Evolutionary conservation across 2,329 filamentous ascomycete species (phyloP).

Genomic region (Tolypocladium tundrense): DNA sequence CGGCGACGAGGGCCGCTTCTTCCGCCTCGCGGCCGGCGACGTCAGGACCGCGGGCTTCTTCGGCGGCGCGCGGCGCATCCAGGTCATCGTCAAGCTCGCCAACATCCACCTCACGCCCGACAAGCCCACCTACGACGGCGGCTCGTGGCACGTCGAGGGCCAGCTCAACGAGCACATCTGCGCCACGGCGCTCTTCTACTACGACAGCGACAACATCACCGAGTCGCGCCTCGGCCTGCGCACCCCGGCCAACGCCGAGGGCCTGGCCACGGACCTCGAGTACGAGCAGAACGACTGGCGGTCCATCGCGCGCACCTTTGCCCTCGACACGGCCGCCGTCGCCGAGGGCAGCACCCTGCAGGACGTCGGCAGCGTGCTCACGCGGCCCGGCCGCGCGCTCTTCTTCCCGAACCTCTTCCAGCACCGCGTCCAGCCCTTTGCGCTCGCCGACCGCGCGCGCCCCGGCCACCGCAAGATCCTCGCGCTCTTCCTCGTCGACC

Average conservation of each 20-base stretch:
- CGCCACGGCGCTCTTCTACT: conserved; percentile 53
- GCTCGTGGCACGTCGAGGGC: conserved; percentile 46
- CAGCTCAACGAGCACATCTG: conserved; percentile 52
- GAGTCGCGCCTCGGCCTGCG: conserved; percentile 40
- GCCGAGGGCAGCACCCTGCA: conserved; percentile 13
- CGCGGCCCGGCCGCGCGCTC: conserved; percentile 36
- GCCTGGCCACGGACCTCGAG: conserved; percentile 9
- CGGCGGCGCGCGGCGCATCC: conserved; percentile 27
- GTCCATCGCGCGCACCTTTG: conserved; percentile 24
- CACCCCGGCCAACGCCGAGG: conserved; percentile 23
- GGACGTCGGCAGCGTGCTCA: conserved; percentile 35
- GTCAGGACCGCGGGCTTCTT: conserved; percentile 20
- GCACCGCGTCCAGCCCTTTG: conserved; percentile 41
- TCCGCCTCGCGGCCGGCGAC: conserved; percentile 5
- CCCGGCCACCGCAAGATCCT: conserved; percentile 50
- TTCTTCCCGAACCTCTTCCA: conserved; percentile 46
- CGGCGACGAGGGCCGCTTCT: background rate
- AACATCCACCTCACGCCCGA: conserved; percentile 51
- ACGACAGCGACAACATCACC: conserved; percentile 50
- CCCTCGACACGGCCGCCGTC: conserved; percentile 8
- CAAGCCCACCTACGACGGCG: conserved; percentile 41
- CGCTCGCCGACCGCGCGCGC: conserved; percentile 36
- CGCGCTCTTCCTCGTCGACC: conserved; percentile 52
- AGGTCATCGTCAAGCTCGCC: conserved; percentile 54
- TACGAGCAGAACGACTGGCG: conserved; percentile 23